These are phyloP conservation scores for Cryptosporidium bovis DNA, from an alignment of 169 alveolate genomes.

Conservation along the genomic window DNA sequence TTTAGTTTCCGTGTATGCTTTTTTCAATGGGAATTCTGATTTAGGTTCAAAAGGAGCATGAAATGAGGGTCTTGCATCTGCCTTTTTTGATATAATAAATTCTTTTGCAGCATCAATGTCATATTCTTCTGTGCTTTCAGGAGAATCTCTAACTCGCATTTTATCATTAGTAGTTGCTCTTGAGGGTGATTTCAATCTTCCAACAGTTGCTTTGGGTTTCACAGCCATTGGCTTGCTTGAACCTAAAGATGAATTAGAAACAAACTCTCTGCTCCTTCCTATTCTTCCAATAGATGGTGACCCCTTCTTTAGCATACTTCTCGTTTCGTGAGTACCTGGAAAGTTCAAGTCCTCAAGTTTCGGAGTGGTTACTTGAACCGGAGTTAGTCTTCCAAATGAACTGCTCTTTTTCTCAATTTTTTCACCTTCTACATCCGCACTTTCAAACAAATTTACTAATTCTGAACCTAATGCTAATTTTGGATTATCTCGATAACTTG, in stretches of 20 bases:
- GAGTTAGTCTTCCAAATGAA: constrained; percentile 19
- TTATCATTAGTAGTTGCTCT: constrained; percentile 21
- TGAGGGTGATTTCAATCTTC: constrained; percentile 41
- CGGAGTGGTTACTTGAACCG: neutral
- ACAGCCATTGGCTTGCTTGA: neutral
- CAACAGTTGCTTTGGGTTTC: constrained; percentile 35
- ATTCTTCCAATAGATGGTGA: constrained; percentile 31
- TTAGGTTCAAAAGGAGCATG: neutral
- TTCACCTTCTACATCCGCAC: neutral
- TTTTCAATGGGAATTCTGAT: neutral
- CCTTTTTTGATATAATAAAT: neutral
- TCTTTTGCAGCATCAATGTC: neutral
- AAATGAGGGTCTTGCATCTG: neutral
- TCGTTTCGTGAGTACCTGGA: neutral
- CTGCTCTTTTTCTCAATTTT: neutral
- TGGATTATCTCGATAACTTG: neutral
- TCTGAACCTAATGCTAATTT: constrained; percentile 1
- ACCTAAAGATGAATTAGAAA: neutral
- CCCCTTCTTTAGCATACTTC: constrained; percentile 5
- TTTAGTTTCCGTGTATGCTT: neutral
- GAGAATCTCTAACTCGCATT: constrained; percentile 8
- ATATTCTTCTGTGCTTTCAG: neutral
- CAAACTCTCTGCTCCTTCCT: neutral
- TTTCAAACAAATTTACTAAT: neutral
- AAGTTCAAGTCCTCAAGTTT: neutral